Evolutionary conservation across 371 early-diverging fungal genomes (phyloP).

Genomic region (Mucor velutinosus): DNA sequence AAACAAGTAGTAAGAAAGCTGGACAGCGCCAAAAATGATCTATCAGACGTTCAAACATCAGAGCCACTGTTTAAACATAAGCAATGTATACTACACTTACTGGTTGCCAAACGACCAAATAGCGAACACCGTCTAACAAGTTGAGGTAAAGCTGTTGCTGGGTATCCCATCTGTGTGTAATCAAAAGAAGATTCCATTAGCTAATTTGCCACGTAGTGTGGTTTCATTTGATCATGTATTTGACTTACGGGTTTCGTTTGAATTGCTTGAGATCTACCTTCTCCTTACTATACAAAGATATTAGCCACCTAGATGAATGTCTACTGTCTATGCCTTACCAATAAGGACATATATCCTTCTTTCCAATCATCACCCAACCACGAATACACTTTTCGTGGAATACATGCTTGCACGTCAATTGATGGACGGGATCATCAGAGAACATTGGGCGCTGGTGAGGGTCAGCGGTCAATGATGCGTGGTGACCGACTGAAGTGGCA

Average conservation of each 20-base stretch:
- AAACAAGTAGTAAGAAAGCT: conserved; percentile 44
- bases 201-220: not conserved
- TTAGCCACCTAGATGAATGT: not conserved
- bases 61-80: not conserved
- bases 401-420: conserved; percentile 76
- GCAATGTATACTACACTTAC: conserved; percentile 37
- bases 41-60: not conserved
- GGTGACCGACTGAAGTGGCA: conserved; percentile 28
- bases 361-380: conserved; percentile 94
- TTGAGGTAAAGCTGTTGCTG: conserved; percentile 78
- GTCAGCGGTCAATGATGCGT: conserved; percentile 19
- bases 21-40: conserved; percentile 55
- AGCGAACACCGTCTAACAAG: conserved; percentile 80
- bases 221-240: not conserved
- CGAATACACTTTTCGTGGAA: conserved; percentile 93
- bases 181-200: not conserved
- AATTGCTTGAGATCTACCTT: conserved; percentile 82
- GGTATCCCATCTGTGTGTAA: conserved; percentile 60
- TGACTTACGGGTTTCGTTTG: conserved; percentile 72
- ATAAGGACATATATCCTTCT: conserved; percentile 94
- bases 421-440: conserved; percentile 59
- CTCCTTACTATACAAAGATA: conserved; percentile 63
- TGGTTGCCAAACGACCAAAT: conserved; percentile 84
- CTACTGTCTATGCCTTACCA: conserved; percentile 53
- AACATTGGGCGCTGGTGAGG: conserved; percentile 32